Base-by-base conservation (phyloP, 179 eudicot genomes). In the Beta corolliflora region DNA sequence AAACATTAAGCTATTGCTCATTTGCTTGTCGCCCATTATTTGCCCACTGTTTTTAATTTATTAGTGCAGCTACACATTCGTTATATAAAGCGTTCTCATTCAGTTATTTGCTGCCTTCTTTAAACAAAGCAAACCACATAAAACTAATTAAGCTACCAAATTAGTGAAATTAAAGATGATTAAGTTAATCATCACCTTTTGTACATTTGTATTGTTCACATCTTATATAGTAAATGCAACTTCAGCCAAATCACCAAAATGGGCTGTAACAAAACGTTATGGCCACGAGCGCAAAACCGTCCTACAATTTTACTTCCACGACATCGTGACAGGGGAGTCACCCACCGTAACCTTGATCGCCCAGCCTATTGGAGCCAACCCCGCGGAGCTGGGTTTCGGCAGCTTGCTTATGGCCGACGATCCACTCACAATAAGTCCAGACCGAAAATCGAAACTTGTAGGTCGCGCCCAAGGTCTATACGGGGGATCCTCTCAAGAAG, bases 401-500 rank as follows among this genome's bases (percentile, higher is more conserved):
- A 73, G 7, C 77, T 19, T 76, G 45, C 21, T 44, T 19, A 76
- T 80, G 83, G 78, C 69, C 0, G 86, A 84, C 7, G 83, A 84
- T 50, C 83, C 83, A 3, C 73, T 84, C 5, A 84, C 86, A 2
- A 12, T 80, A 0, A 63, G 64, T 23, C 84, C 87, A 0, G 70
- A 78, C 71, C 82, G 59, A 7, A 71, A 14, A 14, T 84, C 87
- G 0, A 81, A 73, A 71, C 59, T 77, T 15, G 44, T 84, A 61
- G 87, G 87, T 10, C 87, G 80, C 11, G 84, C 84, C 64, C 87
- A 84, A 73, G 87, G 87, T 23, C 18, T 74, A 19, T 81, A 71
- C 61, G 84, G 84, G 1, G 12, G 63, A n/a, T 70, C 82, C 31
- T 71, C 82, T 2, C 81, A 74, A 60, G 67, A 36, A n/a, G 79